These are phyloP conservation scores for Sugiyamaella xylanicola DNA, from an alignment of 1,139 yeast species.

Conservation along the genomic window DNA sequence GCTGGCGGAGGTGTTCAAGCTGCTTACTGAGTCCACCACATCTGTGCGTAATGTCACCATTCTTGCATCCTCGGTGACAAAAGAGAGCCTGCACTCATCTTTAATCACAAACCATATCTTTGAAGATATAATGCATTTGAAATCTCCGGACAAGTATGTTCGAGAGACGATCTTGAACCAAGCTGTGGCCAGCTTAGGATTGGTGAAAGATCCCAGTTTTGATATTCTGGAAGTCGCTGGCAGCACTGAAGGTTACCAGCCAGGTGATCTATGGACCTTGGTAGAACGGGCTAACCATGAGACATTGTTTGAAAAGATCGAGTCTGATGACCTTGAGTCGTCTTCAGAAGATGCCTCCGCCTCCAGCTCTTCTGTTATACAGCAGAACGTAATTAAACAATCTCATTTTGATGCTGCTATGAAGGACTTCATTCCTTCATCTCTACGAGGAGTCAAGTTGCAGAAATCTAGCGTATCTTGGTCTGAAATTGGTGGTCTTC, in stretches of 20 bases:
- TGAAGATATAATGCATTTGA: constrained; percentile 62
- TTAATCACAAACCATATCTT: constrained; percentile 70
- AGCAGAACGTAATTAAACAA: too few relatives aligned
- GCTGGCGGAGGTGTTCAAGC: constrained; percentile 51
- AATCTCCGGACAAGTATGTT: constrained; percentile 69
- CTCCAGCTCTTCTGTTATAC: too few relatives aligned
- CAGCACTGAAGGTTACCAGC: constrained; percentile 88
- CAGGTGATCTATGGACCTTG: constrained; percentile 74
- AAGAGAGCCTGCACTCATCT: constrained; percentile 63
- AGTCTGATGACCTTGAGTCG: constrained; percentile 12
- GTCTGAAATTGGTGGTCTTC: constrained; percentile 88
- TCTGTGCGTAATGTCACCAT: constrained; percentile 54
- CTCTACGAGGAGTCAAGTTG: constrained; percentile 81
- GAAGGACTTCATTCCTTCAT: constrained; percentile 73
- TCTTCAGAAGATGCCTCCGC: not conserved
- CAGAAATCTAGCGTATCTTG: constrained; percentile 77
- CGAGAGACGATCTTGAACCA: constrained; percentile 56
- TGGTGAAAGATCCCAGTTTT: constrained; percentile 44
- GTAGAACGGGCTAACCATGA: constrained; percentile 75
- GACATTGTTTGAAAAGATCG: constrained; percentile 32
- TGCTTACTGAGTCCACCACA: constrained; percentile 46
- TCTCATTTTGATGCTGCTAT: constrained; percentile 59
- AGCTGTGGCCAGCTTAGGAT: constrained; percentile 45
- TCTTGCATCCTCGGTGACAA: constrained; percentile 62
- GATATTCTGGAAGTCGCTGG: constrained; percentile 70